Base-by-base conservation (phyloP, 768 basidiomycete species). In the Tulasnella sp. region DNA sequence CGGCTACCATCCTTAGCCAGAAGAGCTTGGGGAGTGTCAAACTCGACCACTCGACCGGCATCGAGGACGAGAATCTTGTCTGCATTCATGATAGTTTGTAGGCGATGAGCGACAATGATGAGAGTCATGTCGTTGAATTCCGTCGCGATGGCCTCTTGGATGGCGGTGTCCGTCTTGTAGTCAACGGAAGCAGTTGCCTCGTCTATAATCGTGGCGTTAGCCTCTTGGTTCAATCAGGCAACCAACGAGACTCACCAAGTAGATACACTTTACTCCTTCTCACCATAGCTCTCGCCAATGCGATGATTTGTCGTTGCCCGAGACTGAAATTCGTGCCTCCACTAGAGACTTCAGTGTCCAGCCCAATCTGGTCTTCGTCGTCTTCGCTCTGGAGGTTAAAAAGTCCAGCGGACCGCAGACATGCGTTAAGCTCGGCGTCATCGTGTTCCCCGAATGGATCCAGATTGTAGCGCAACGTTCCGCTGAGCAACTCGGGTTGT, bases 21-120 rank as follows among this genome's bases (percentile, higher is more conserved):
- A 64, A 93, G 83, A 9, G 82, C 83, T 19, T 76, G 79, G 0
- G 90, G 90, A 11, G 85, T 79, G 77, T 89, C 90, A 76, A 86
- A 90, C 79, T 91, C 89, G 52, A 87, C 84, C 82, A 89, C 74
- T 67, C 83, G 83, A n/a, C 89, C 89, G 36, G 84, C 85, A 73
- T 88, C 88, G n/a, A 90, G 82, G 8, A 79, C 84, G 7, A 89
- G 84, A 67, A 90, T 87, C 79, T 87, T 87, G 80, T 90, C 89
- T 3, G 88, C 87, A 72, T 89, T 89, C 84, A 89, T 88, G 77
- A 90, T 87, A 8, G 87, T 90, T 76, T 86, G 85, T 9, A 88
- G 79, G 22, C 89, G 85, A 80, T 90, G 89, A 0, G 89, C 89
- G 49, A 91, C 85, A 22, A 88, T 89, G 38, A 90, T 82, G 25